Conservation (phyloP, 805 yeast species). For the Torulaspora quercuum region DNA sequence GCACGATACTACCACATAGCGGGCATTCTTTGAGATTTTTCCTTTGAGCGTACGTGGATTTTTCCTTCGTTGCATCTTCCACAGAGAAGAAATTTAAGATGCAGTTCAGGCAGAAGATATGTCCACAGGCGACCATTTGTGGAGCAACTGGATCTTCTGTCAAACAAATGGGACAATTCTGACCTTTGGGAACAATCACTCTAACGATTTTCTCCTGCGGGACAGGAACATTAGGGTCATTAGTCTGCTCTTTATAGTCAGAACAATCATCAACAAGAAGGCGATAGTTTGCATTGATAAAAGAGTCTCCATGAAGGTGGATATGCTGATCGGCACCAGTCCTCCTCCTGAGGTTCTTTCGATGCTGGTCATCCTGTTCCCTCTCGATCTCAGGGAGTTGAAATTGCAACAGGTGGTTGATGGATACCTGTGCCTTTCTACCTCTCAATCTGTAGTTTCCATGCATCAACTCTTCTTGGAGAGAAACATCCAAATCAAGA, state of each 20-base stretch:
- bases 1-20: conserved; percentile 59
- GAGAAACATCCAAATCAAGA: conserved; percentile 29
- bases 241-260: conserved; percentile 52
- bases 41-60: conserved; percentile 34
- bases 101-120: conserved; percentile 82
- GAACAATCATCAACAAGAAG: conserved; percentile 69
- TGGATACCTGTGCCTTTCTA: conserved; percentile 46
- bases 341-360: conserved; percentile 21
- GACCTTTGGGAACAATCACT: conserved; percentile 69
- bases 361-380: conserved; percentile 14
- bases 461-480: conserved; percentile 37
- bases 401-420: conserved; percentile 66
- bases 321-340: conserved; percentile 38
- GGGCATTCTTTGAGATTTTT: conserved; percentile 73
- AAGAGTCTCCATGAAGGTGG: conserved; percentile 59
- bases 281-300: conserved; percentile 79
- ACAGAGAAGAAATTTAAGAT: conserved; percentile 56
- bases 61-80: conserved; percentile 45
- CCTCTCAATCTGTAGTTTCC: conserved; percentile 37
- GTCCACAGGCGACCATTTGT: conserved; percentile 94
- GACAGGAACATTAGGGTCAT: conserved; percentile 75
- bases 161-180: conserved; percentile 89
- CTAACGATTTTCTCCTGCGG: conserved; percentile 59
- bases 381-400: conserved; percentile 43
- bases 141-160: conserved; percentile 85